Evolutionary conservation across 2,329 filamentous ascomycete genomes (phyloP).

Genomic region (Epichloe gansuensis): DNA sequence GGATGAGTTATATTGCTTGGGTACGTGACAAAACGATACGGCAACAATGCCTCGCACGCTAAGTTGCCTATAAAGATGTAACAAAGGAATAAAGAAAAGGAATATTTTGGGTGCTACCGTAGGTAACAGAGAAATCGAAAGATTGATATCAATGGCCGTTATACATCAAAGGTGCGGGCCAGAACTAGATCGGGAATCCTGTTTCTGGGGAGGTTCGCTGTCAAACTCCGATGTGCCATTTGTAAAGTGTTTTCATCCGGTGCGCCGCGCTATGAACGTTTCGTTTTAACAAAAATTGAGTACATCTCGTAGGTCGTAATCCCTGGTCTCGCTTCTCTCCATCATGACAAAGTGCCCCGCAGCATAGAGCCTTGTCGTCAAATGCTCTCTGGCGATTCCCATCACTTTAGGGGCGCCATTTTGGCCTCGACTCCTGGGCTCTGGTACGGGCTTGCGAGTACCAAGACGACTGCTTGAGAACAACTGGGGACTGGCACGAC

Average conservation of each 20-base stretch:
- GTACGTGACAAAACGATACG: neutral
- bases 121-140: neutral
- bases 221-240: neutral
- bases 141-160: neutral
- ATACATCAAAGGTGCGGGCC: neutral
- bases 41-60: neutral
- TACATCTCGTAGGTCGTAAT: neutral
- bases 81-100: neutral
- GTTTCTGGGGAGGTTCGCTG: neutral
- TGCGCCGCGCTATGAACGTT: conserved; percentile 11
- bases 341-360: neutral
- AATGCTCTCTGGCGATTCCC: neutral
- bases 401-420: conserved; percentile 30
- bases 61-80: neutral
- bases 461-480: conserved; percentile 29
- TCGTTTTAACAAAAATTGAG: neutral
- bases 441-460: conserved; percentile 28
- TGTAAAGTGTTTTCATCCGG: conserved; percentile 4
- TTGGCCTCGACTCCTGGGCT: conserved; percentile 32
- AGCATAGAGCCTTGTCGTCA: neutral
- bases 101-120: neutral
- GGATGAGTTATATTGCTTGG: neutral
- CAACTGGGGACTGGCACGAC: conserved; percentile 37
- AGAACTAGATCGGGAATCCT: neutral
- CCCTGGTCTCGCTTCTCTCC: neutral